A percentile compares a stretch with the other conserved stretches of the same genome.
Conservation (phyloP, 1,139 yeast genomes). For the Kurtzmaniella quercitrusa region DNA sequence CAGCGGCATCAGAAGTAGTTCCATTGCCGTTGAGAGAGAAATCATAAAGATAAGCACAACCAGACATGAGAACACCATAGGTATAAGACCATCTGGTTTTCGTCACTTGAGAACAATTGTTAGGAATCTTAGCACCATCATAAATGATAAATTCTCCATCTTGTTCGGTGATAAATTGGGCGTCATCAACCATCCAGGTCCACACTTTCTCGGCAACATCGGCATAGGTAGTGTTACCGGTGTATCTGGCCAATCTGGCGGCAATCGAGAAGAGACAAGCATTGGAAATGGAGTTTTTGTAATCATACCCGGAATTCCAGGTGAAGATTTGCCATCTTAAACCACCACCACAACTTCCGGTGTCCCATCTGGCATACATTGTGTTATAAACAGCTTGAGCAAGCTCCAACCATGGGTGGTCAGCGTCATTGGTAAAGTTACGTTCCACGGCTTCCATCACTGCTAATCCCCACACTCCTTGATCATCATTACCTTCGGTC, state of each 20-base stretch:
- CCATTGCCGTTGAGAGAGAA: conserved; percentile 31
- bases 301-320: conserved; percentile 72
- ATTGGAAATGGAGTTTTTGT: conserved; percentile 75
- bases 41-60: conserved; percentile 69
- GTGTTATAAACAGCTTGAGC: conserved; percentile 76
- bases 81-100: conserved; percentile 71
- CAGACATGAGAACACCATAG: conserved; percentile 70
- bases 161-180: conserved; percentile 41
- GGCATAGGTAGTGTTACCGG: conserved; percentile 57
- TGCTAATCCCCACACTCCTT: conserved; percentile 66
- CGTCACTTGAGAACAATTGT: conserved; percentile 53
- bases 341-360: conserved; percentile 63
- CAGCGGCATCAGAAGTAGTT: conserved; percentile 25
- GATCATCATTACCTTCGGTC: conserved; percentile 71
- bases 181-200: conserved; percentile 57
- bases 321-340: conserved; percentile 82
- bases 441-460: conserved; percentile 60
- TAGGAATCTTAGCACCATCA: conserved; percentile 65
- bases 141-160: conserved; percentile 41
- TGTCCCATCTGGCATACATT: conserved; percentile 75
- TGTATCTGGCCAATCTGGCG: conserved; percentile 72
- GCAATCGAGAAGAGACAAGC: conserved; percentile 75
- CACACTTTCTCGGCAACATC: conserved; percentile 65
- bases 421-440: conserved; percentile 43
- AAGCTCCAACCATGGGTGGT: conserved; percentile 63